Evolutionary conservation across 768 basidiomycete genomes (phyloP).

Genomic region (Podaxis carcinomalis): DNA sequence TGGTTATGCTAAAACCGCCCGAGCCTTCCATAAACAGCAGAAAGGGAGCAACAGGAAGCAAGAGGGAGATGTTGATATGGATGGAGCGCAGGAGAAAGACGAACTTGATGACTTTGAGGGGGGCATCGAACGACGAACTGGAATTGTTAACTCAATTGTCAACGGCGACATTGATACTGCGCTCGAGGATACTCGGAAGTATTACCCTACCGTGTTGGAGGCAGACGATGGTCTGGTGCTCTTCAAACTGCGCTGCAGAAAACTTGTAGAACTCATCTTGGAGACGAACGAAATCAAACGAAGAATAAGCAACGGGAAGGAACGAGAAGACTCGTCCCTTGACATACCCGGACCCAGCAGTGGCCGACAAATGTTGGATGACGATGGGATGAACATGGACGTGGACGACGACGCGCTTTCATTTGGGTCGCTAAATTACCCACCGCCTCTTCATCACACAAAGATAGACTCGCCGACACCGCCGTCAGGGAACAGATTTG

Average conservation of each 20-base stretch:
- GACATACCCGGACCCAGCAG: conserved; percentile 17
- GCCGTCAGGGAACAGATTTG: conserved; percentile 15
- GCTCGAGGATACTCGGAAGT: conserved; percentile 45
- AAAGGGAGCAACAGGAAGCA: conserved; percentile 8
- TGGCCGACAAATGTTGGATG: conserved; percentile 28
- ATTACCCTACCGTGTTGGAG: conserved; percentile 63
- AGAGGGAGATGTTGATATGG: conserved; percentile 48
- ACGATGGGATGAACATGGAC: conserved; percentile 60
- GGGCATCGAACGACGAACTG: conserved; percentile 66
- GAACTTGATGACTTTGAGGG: conserved; percentile 28
- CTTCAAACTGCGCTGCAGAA: conserved; percentile 82
- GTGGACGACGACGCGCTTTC: conserved; percentile 36
- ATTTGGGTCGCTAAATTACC: conserved; percentile 13
- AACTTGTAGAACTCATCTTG: conserved; percentile 79
- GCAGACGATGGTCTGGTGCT: conserved; percentile 65
- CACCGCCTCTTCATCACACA: conserved; percentile 1
- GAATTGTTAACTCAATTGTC: conserved; percentile 64
- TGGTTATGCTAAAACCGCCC: conserved; percentile 72
- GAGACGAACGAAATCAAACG: conserved; percentile 69
- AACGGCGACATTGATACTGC: conserved; percentile 71
- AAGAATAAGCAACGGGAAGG: conserved; percentile 39
- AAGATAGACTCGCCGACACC: conserved; percentile 3
- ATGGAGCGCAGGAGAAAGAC: conserved; percentile 16
- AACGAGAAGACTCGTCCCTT: conserved; percentile 22
- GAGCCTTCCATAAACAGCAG: conserved; percentile 55